Evolutionary conservation across 768 basidiomycete genomes (phyloP), one percentile per base, ranked within the genome.

Genomic region (Tremella yokohamensis): DNA sequence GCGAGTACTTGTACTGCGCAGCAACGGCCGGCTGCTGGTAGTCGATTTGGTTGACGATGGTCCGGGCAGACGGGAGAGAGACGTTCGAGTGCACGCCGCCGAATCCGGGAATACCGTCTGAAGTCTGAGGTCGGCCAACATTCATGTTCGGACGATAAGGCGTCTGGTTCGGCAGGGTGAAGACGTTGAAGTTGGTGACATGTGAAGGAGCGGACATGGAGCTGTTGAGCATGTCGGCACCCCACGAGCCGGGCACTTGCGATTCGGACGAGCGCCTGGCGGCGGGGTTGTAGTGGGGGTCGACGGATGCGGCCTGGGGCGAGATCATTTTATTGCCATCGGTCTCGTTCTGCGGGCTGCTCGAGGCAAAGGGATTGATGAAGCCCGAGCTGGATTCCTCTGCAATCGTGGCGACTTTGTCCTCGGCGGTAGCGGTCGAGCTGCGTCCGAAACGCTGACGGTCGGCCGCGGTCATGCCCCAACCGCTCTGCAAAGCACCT

Each of bases 81-180:
- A 51, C 45, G 22, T 58, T 22, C 7, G 37, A 25, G 19, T 16
- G 7, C 22, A 56, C 18, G 24, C 44, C 58, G 24, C 56, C 58
- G 48, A 58, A 70, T 22, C 56, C 62, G 1, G 72, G 72, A 4
- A 73, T 40, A 9, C 72, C 72, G 34, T 73, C 72, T 15, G 58
- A 62, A 18, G 72, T 73, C 48, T 73, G 72, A 2, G 72, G 72
- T 34, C 72, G 56, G 62, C 24, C 34, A 13, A 40, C 38, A 34
- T 19, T 18, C n/a, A 52, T 54, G 45, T 18, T 4, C 6, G 42
- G 42, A 18, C 42, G n/a, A 22, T n/a, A 45, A 22, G 22, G 22
- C 8, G 42, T 18, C 22, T 45, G 42, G 15, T 45, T 45, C n/a
- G 42, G 42, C 22, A 22, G 63, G 11, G 24, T 29, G 25, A 57